Conservation (phyloP, 179 eudicot genomes). For the Patellifolia procumbens region DNA sequence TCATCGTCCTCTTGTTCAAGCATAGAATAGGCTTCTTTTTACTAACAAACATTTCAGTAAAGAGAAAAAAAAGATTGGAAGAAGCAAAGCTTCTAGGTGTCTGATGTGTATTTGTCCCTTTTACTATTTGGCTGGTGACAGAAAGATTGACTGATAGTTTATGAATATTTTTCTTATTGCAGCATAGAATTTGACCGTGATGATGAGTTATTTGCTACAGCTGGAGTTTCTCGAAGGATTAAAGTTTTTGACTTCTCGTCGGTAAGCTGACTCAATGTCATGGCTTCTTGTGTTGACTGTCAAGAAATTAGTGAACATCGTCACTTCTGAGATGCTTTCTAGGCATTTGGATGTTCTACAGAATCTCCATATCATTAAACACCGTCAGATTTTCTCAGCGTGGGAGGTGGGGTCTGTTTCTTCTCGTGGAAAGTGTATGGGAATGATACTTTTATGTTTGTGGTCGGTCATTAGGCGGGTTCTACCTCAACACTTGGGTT, state of each 20-base stretch:
- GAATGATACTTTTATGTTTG: not conserved
- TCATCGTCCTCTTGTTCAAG: not conserved
- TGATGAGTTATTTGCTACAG: constrained; percentile 54
- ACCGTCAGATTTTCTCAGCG: not conserved
- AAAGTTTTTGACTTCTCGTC: constrained; percentile 55
- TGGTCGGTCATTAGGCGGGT: not conserved
- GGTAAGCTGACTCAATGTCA: constrained; percentile 32
- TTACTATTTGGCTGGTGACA: constrained; percentile 8
- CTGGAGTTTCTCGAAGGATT: constrained; percentile 50
- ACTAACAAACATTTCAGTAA: not conserved
- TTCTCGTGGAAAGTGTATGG: too few relatives aligned
- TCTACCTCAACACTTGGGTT: not conserved
- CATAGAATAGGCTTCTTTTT: not conserved
- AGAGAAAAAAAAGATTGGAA: not conserved
- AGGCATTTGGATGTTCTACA: not conserved
- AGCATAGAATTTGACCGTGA: constrained; percentile 55
- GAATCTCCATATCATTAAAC: not conserved
- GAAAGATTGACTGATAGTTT: constrained; percentile 3
- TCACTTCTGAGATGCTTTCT: not conserved
- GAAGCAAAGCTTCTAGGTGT: not conserved
- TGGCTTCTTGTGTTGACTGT: constrained; percentile 12
- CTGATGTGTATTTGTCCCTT: not conserved
- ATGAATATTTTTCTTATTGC: constrained; percentile 25
- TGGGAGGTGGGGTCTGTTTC: not conserved
- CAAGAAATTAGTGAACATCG: not conserved